phyloP scores from a whole-genome alignment of 2,329 filamentous ascomycete species.

The Diaporthe citriasiana region DNA sequence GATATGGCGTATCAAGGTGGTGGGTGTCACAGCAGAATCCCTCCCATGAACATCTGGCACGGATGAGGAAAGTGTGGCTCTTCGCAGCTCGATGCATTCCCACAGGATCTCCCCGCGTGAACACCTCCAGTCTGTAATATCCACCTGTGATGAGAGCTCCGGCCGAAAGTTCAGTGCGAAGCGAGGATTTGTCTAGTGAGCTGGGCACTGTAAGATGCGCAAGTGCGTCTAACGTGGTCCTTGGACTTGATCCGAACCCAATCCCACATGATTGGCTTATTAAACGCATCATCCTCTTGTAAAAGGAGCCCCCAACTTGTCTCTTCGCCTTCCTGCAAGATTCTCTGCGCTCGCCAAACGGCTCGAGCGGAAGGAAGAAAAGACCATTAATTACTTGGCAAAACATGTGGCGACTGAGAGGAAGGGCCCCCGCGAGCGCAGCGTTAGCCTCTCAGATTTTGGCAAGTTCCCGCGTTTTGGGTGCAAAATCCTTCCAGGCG shows the following conservation, averaged over 20 bases:
- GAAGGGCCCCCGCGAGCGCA: background rate
- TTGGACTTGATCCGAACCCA: background rate
- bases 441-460: background rate
- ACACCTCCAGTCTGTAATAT: background rate
- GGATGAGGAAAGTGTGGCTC: background rate
- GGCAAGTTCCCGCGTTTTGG: background rate
- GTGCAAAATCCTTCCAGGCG: no score
- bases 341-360: background rate
- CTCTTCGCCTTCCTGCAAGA: background rate
- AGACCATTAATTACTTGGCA: background rate
- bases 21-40: conserved; percentile 1
- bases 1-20: background rate
- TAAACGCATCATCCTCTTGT: background rate
- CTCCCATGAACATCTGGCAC: background rate
- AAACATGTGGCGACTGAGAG: background rate
- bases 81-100: no score
- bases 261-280: background rate
- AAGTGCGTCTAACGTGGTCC: background rate
- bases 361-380: background rate
- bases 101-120: no score
- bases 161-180: no score
- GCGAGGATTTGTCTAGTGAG: background rate
- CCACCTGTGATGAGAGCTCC: background rate
- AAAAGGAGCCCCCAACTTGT: background rate
- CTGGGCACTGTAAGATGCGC: background rate